These are phyloP conservation scores for Pelargonium myrrhifolium DNA, from an alignment of 441 rosid species.

Conservation along the genomic window DNA sequence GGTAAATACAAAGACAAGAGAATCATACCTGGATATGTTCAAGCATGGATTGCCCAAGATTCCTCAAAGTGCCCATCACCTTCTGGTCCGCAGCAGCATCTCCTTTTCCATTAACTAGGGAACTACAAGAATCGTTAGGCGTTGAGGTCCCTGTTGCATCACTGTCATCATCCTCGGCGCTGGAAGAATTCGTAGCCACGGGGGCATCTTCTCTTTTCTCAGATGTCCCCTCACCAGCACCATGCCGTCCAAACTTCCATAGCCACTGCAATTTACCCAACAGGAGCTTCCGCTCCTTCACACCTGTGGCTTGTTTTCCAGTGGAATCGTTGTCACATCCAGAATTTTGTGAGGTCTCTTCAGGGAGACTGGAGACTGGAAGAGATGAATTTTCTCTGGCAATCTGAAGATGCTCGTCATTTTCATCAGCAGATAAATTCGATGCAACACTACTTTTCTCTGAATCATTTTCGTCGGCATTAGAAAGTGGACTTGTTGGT, in stretches of 20 bases:
- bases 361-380: constrained; percentile 44
- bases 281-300: constrained; percentile 47
- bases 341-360: constrained; percentile 26
- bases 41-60: constrained; percentile 81
- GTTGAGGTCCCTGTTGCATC: constrained; percentile 18
- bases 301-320: constrained; percentile 24
- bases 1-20: no score
- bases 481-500: constrained; percentile 44
- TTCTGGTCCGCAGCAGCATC: constrained; percentile 57
- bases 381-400: constrained; percentile 32
- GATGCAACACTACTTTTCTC: constrained; percentile 57
- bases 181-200: constrained; percentile 32
- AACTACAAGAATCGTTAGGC: not conserved
- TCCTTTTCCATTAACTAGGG: constrained; percentile 33
- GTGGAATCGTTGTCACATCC: constrained; percentile 24
- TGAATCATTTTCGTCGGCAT: constrained; percentile 51
- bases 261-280: constrained; percentile 85
- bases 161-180: constrained; percentile 27
- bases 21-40: constrained; percentile 81
- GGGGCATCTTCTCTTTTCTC: constrained; percentile 26
- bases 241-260: constrained; percentile 71
- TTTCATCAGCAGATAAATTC: constrained; percentile 36
- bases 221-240: constrained; percentile 40
- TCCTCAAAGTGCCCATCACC: constrained; percentile 54
- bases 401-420: constrained; percentile 26